Conservation (phyloP, 2,329 filamentous ascomycete species). For the Colletotrichum orbiculare region DNA sequence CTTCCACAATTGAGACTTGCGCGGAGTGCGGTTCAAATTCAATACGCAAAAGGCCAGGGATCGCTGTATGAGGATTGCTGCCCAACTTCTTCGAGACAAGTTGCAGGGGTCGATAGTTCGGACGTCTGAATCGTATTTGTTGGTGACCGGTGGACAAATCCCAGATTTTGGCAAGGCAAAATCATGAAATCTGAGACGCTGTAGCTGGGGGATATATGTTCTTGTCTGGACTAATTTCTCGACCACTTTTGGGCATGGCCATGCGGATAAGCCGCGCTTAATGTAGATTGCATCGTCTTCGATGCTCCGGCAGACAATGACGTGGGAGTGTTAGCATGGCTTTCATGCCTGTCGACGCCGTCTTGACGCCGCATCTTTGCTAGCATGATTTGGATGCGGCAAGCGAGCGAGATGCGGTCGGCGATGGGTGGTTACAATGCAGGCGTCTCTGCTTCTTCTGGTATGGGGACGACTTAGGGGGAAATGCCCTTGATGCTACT, state of each 20-base stretch:
- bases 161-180: conserved; percentile 3
- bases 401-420: conserved; percentile 14
- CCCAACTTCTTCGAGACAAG: conserved; percentile 31
- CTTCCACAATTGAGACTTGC: conserved; percentile 12
- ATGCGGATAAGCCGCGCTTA: too few species aligned
- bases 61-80: conserved; percentile 29
- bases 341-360: conserved; percentile 12
- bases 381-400: conserved; percentile 2
- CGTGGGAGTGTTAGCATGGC: conserved; percentile 25
- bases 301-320: conserved; percentile 10
- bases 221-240: conserved; percentile 4
- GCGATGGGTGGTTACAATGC: conserved; percentile 28
- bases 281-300: too few species aligned
- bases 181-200: conserved; percentile 11
- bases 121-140: conserved; percentile 28
- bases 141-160: conserved; percentile 15
- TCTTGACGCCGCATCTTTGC: conserved; percentile 11
- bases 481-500: conserved; percentile 17
- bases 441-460: conserved; percentile 12
- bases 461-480: conserved; percentile 5
- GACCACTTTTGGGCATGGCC: not conserved
- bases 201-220: conserved; percentile 13
- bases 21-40: conserved; percentile 10
- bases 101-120: conserved; percentile 27
- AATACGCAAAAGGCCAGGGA: conserved; percentile 18